Conservation (phyloP, 192 early-diverging fungal species). For the Linnemannia schmuckeri region DNA sequence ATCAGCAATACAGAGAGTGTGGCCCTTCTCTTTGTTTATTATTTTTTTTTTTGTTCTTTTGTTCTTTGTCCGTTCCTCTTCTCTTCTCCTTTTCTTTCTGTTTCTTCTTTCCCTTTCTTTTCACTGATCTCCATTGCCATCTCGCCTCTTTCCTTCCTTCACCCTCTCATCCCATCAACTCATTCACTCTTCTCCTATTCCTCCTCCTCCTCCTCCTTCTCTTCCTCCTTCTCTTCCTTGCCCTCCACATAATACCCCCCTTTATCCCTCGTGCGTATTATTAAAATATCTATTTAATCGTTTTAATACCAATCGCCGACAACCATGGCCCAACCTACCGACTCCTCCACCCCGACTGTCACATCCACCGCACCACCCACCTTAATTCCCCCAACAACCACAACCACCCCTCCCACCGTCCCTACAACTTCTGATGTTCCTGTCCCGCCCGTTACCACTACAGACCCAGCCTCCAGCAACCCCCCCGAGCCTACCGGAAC, state of each 20-base stretch:
- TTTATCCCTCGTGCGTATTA: too few species aligned
- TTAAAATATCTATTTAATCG: too few species aligned
- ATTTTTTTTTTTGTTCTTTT: background rate
- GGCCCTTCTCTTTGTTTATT: background rate
- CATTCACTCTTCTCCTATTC: constrained; percentile 1
- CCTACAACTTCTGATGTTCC: too few species aligned
- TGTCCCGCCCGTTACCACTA: background rate
- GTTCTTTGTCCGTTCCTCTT: background rate
- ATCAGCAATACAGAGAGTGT: background rate
- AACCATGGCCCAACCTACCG: background rate
- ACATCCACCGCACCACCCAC: constrained; percentile 4
- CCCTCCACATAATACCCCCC: too few species aligned
- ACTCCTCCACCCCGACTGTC: background rate
- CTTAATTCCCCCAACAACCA: background rate
- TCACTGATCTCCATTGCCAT: background rate
- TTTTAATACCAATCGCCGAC: background rate
- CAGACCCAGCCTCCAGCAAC: background rate
- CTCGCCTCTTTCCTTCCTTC: background rate
- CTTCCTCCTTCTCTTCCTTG: background rate
- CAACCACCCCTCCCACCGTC: background rate
- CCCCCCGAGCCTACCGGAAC: background rate
- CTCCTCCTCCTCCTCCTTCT: constrained; percentile 1
- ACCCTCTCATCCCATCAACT: background rate
- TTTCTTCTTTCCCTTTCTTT: background rate
- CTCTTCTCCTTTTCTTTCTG: background rate